These are phyloP conservation scores for Suillus decipiens DNA, from an alignment of 768 basidiomycete species.

Conservation along the genomic window DNA sequence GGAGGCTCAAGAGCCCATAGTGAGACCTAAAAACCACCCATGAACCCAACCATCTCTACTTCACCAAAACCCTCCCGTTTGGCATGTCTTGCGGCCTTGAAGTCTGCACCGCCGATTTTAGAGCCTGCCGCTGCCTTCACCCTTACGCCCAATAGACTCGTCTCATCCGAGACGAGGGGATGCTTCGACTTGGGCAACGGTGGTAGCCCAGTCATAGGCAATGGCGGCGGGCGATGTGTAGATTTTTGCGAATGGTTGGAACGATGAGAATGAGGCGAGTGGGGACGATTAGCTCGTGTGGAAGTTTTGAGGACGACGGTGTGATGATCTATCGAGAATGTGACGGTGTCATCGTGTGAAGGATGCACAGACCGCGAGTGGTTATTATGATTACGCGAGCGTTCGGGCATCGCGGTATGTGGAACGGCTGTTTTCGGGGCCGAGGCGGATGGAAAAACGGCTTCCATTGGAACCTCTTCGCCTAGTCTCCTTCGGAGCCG, in stretches of 20 bases:
- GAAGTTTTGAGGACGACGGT: slow-evolving; percentile 21
- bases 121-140: slow-evolving; percentile 25
- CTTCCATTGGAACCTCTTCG: slow-evolving; percentile 57
- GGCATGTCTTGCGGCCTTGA: slow-evolving; percentile 30
- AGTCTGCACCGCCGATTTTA: slow-evolving; percentile 28
- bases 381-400: slow-evolving; percentile 12
- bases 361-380: slow-evolving; percentile 12
- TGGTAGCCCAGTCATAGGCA: slow-evolving; percentile 20
- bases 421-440: slow-evolving; percentile 16
- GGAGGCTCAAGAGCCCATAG: neutral
- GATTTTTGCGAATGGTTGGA: slow-evolving; percentile 20
- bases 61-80: slow-evolving; percentile 29
- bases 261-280: slow-evolving; percentile 9
- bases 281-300: slow-evolving; percentile 21
- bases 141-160: slow-evolving; percentile 25
- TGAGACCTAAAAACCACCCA: slow-evolving; percentile 11
- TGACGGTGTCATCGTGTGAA: slow-evolving; percentile 21
- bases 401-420: neutral
- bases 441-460: slow-evolving; percentile 51
- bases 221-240: slow-evolving; percentile 28
- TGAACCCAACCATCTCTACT: slow-evolving; percentile 34
- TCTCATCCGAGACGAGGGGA: slow-evolving; percentile 14
- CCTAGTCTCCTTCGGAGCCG: slow-evolving; percentile 62
- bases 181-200: slow-evolving; percentile 27
- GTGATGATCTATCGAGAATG: slow-evolving; percentile 31